Conservation (phyloP, 345 rosid species). For the Pugionium cornutum region DNA sequence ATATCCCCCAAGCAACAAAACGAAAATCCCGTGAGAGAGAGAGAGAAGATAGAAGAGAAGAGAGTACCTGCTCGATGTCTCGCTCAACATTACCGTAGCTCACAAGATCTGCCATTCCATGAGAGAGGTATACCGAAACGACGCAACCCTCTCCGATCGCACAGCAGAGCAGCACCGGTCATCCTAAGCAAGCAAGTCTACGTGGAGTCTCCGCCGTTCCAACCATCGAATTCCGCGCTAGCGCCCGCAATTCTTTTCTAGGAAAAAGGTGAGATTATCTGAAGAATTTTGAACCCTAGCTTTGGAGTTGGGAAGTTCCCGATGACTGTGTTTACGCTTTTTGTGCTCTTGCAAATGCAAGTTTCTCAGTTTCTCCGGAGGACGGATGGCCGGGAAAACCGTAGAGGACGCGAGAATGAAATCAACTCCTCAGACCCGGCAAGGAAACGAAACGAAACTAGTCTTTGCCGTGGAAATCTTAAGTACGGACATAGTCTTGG, state of each 20-base stretch:
- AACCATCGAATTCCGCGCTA: constrained; percentile 40
- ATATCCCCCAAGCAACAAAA: not conserved
- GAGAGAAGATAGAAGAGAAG: constrained; percentile 5
- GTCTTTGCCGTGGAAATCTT: constrained; percentile 29
- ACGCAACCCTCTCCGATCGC: constrained; percentile 79
- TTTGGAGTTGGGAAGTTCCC: constrained; percentile 16
- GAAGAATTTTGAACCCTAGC: constrained; percentile 30
- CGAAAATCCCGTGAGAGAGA: not conserved
- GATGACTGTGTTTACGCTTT: constrained; percentile 11
- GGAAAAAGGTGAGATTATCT: not conserved
- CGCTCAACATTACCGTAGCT: constrained; percentile 84
- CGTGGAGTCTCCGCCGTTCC: constrained; percentile 42
- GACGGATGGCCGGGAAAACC: constrained; percentile 18
- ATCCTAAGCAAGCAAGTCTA: constrained; percentile 55
- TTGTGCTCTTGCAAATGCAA: not conserved
- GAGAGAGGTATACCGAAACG: constrained; percentile 61
- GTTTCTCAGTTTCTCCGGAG: not conserved
- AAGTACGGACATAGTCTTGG: constrained; percentile 27
- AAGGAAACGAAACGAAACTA: constrained; percentile 28
- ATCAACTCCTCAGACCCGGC: constrained; percentile 21
- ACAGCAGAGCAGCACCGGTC: constrained; percentile 80
- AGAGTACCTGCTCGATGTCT: constrained; percentile 73
- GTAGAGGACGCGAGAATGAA: constrained; percentile 29
- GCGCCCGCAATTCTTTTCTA: constrained; percentile 8
- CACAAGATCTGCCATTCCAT: constrained; percentile 99